Conservation (phyloP, 2,329 filamentous ascomycete genomes). For the Chaetomium olivaceum region DNA sequence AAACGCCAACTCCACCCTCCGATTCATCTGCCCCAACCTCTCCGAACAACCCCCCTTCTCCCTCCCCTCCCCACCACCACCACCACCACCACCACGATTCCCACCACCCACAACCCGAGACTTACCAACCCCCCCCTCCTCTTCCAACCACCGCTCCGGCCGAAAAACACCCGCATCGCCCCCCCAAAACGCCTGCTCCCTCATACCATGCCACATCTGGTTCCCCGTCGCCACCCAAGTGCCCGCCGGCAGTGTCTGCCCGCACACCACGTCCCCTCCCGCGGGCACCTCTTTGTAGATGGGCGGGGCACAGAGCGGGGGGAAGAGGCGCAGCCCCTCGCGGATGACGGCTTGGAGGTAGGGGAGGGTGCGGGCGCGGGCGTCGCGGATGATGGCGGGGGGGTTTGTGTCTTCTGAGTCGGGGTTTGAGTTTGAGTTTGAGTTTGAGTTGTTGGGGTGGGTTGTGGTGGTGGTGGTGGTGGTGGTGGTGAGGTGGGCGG, state of each 20-base stretch:
- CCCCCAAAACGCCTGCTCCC: conserved; percentile 21
- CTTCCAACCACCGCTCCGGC: conserved; percentile 26
- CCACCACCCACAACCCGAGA: neutral
- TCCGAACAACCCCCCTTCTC: neutral
- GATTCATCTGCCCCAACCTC: conserved; percentile 13
- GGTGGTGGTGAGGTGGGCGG: conserved; percentile 23
- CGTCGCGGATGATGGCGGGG: conserved; percentile 13
- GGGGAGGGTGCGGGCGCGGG: conserved; percentile 31
- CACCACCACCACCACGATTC: neutral
- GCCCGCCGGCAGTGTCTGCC: conserved; percentile 10
- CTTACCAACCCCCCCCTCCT: neutral
- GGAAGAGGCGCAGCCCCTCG: conserved; percentile 42
- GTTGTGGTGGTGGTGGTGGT: neutral
- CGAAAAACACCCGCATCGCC: conserved; percentile 25
- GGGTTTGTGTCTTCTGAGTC: neutral
- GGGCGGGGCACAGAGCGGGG: conserved; percentile 33
- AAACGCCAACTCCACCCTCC: conserved; percentile 24
- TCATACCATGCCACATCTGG: conserved; percentile 6
- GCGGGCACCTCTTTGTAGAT: conserved; percentile 20
- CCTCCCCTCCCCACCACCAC: too few species aligned
- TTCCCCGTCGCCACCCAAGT: conserved; percentile 17
- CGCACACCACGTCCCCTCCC: conserved; percentile 12
- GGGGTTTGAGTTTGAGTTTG: too few species aligned
- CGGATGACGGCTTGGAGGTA: conserved; percentile 44
- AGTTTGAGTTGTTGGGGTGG: neutral